Evolutionary conservation across 495 filamentous ascomycete genomes (phyloP).

Genomic region (Penicillium parvum): DNA sequence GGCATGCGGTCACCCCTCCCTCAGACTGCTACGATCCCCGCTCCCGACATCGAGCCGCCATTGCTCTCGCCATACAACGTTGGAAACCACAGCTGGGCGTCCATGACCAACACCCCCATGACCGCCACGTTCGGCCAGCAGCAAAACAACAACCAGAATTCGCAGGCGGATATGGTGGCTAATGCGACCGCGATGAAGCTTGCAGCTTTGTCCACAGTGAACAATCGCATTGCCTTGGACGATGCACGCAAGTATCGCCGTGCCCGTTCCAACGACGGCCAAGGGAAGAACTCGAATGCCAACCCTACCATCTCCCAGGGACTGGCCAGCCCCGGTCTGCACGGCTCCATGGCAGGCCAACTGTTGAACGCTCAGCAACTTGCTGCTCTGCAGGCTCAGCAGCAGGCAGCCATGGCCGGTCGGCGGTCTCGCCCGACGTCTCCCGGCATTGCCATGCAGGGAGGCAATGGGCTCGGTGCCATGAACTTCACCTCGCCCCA

Average conservation of each 20-base stretch:
- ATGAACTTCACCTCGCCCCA: conserved; percentile 85
- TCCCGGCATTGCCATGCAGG: conserved; percentile 81
- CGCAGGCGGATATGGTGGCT: conserved; percentile 95
- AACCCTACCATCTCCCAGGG: conserved; percentile 49
- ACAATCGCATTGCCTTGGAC: conserved; percentile 95
- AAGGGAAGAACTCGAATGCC: conserved; percentile 43
- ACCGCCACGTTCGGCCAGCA: conserved; percentile 69
- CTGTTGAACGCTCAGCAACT: conserved; percentile 80
- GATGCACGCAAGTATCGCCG: conserved; percentile 92
- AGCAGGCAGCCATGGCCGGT: conserved; percentile 70
- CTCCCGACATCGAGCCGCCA: conserved; percentile 75
- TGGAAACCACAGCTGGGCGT: conserved; percentile 91
- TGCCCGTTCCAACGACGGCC: conserved; percentile 82
- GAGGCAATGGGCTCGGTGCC: conserved; percentile 50
- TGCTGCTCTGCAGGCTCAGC: conserved; percentile 77
- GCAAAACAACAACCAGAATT: conserved; percentile 41
- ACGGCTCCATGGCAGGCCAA: conserved; percentile 79
- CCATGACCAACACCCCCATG: conserved; percentile 97
- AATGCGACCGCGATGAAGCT: conserved; percentile 99
- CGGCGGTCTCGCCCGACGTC: conserved; percentile 90
- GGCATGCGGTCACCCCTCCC: conserved; percentile 80
- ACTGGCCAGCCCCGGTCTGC: conserved; percentile 48
- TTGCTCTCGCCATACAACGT: conserved; percentile 85
- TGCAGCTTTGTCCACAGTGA: conserved; percentile 92
- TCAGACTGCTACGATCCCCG: conserved; percentile 77